Evolutionary conservation across 2,329 filamentous ascomycete genomes (phyloP), one percentile per base, ranked within the genome.

Genomic region (Cucurbitaria berberidis): DNA sequence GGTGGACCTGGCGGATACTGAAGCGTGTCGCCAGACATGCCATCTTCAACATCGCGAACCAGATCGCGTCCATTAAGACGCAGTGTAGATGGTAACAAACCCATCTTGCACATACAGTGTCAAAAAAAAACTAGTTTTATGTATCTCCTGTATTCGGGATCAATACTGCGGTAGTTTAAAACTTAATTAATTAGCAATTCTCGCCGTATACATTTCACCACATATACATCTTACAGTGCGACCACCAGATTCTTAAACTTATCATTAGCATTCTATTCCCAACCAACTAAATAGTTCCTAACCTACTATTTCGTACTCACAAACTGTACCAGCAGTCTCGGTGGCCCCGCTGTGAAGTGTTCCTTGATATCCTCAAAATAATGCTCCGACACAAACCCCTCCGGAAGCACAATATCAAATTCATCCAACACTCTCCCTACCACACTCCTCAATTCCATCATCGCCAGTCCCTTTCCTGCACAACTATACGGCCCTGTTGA

Each of bases 401-500:
- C 55, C 1, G 59, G 55, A 34, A 70, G 34, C 11, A 48, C n/a
- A 15, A 71, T 21, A 50, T 88, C 86, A 55, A 86, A 89, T 59
- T 84, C 62, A 57, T 78, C 87, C 45, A 89, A 66, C 24, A 84
- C 76, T 15, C 85, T 76, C 11, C 84, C 84, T 45, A 89, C 62
- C 3, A 85, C 81, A 19, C 82, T 82, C 55, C 78, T 82, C 81
- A 89, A 82, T 76, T 89, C 86, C 50, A 83, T 79, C 59, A 87
- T 86, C 1, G 86, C 86, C 38, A 89, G 73, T 0, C 40, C 80
- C 77, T 89, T 89, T 0, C 88, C 88, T 39, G 89, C 87, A 67
- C 88, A 90, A 5, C 84, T 86, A 21, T 88, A 78, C 0, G 86
- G 82, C 0, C 88, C 88, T 42, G 89, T 77, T 22, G 82, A 85